A percentile compares a stretch with the other conserved stretches of the same genome.
These are phyloP conservation scores for Xylaria sp. DNA, from an alignment of 2,329 filamentous ascomycete species.

Conservation along the genomic window DNA sequence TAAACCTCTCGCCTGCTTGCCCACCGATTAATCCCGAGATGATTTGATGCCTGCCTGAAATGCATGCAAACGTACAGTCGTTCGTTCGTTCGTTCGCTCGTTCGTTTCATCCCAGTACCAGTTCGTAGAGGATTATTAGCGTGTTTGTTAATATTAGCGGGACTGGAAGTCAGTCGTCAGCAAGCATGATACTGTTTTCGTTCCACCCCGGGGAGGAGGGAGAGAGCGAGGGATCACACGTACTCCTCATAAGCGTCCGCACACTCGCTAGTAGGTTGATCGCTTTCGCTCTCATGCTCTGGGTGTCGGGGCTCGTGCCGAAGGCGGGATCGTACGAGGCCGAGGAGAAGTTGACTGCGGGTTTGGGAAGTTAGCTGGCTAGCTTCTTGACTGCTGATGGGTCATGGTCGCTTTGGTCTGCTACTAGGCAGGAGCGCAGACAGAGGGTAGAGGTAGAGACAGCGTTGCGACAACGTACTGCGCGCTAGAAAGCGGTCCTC, in stretches of 20 bases:
- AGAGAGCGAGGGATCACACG: slow-evolving; percentile 50
- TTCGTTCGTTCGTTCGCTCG: no score
- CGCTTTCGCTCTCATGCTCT: slow-evolving; percentile 84
- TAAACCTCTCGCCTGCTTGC: background rate
- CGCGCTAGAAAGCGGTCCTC: slow-evolving; percentile 93
- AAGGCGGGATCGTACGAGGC: slow-evolving; percentile 80
- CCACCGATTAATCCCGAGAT: background rate
- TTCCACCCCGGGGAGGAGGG: background rate
- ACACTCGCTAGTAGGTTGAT: slow-evolving; percentile 92
- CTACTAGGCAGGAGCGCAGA: background rate
- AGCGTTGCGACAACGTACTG: slow-evolving; percentile 64
- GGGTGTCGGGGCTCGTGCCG: slow-evolving; percentile 74
- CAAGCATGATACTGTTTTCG: no score
- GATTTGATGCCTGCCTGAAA: background rate
- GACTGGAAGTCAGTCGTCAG: slow-evolving; percentile 70
- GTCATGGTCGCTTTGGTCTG: background rate
- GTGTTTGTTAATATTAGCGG: slow-evolving; percentile 87
- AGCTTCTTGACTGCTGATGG: background rate
- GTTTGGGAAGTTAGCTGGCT: slow-evolving; percentile 27
- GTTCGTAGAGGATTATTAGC: slow-evolving; percentile 83
- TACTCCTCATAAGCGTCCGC: slow-evolving; percentile 92
- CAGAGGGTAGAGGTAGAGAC: background rate
- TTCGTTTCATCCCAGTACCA: slow-evolving; percentile 71
- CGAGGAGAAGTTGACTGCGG: slow-evolving; percentile 83
- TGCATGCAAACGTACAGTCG: background rate